These are phyloP conservation scores for Chalciporus piperatus DNA, from an alignment of 768 basidiomycete species.

Conservation along the genomic window DNA sequence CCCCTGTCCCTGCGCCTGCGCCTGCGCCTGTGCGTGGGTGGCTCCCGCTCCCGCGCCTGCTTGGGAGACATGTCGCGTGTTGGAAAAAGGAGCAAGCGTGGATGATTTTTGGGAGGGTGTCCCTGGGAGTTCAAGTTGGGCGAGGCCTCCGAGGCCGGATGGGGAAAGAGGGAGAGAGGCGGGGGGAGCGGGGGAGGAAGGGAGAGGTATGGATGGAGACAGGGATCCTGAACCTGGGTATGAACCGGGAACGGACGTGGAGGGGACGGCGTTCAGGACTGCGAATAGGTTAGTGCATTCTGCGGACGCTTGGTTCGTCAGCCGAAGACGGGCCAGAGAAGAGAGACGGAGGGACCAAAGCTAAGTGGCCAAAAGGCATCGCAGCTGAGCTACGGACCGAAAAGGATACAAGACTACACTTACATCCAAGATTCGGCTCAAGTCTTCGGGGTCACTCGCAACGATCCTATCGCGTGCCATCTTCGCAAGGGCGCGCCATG, in stretches of 20 bases:
- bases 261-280: slow-evolving; percentile 59
- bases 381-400: neutral
- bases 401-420: slow-evolving; percentile 25
- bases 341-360: slow-evolving; percentile 84
- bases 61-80: neutral
- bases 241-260: slow-evolving; percentile 49
- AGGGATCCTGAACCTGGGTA: slow-evolving; percentile 40
- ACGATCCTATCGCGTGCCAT: slow-evolving; percentile 83
- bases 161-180: slow-evolving; percentile 25
- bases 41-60: no score
- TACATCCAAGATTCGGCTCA: slow-evolving; percentile 64
- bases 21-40: no score
- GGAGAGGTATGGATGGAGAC: slow-evolving; percentile 18
- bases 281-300: slow-evolving; percentile 80
- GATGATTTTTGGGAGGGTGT: slow-evolving; percentile 22
- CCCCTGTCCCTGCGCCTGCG: slow-evolving; percentile 19
- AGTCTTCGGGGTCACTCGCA: slow-evolving; percentile 63
- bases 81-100: slow-evolving; percentile 2
- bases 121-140: slow-evolving; percentile 23
- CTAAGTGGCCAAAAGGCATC: slow-evolving; percentile 34
- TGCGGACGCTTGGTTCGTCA: slow-evolving; percentile 84
- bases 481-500: slow-evolving; percentile 79
- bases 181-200: slow-evolving; percentile 32
- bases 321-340: slow-evolving; percentile 72
- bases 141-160: slow-evolving; percentile 16